A percentile compares a stretch with the other conserved stretches of the same genome.
Conservation (phyloP, 2,329 filamentous ascomycete genomes). For the Alternaria sp. region DNA sequence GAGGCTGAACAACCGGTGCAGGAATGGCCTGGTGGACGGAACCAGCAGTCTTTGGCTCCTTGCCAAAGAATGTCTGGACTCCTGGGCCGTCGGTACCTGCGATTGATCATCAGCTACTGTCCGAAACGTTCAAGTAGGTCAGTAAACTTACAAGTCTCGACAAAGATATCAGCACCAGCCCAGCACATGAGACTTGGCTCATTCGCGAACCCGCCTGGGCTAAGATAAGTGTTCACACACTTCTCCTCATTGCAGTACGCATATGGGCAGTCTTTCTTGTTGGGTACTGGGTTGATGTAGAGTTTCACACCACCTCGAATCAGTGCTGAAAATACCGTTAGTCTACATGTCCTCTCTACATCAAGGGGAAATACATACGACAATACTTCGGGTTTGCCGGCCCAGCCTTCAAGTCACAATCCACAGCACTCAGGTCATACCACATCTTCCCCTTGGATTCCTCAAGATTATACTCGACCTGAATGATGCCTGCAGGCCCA, state of each 20-base stretch:
- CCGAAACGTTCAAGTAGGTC: not conserved
- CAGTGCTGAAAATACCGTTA: conserved; percentile 7
- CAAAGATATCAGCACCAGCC: conserved; percentile 22
- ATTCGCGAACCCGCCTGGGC: conserved; percentile 17
- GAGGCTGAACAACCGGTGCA: not conserved
- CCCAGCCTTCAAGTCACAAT: conserved; percentile 16
- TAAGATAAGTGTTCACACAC: conserved; percentile 22
- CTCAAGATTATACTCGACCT: conserved; percentile 30
- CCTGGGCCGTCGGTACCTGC: conserved; percentile 16
- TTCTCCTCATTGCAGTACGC: conserved; percentile 13
- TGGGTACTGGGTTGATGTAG: not conserved
- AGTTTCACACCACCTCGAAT: conserved; percentile 27
- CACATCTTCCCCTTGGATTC: conserved; percentile 12
- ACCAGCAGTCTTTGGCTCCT: not conserved
- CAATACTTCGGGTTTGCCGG: conserved; percentile 22
- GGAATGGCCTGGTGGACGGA: not conserved
- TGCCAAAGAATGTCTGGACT: conserved; percentile 2
- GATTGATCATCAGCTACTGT: not conserved
- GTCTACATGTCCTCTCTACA: not conserved
- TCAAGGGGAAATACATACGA: not conserved
- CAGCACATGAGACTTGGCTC: conserved; percentile 27
- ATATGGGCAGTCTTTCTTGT: not conserved
- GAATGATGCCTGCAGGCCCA: conserved; percentile 28
- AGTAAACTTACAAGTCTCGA: conserved; percentile 22
- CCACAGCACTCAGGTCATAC: conserved; percentile 32